These are phyloP conservation scores for Diplodia seriata DNA, from an alignment of 2,329 filamentous ascomycete genomes.

Conservation along the genomic window DNA sequence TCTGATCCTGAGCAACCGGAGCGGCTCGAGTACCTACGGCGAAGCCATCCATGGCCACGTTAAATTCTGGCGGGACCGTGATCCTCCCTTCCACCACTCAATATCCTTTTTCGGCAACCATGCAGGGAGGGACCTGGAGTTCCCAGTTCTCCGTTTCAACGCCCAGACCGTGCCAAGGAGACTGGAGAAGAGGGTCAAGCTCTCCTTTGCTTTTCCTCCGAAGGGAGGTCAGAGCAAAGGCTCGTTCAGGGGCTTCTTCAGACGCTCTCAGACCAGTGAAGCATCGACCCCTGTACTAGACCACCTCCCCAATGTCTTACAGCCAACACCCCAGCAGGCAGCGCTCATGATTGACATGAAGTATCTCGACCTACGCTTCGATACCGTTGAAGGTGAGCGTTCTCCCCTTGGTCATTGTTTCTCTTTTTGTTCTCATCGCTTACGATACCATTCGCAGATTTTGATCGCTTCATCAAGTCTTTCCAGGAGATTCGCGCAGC, in stretches of 20 bases:
- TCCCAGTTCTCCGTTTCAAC: conserved; percentile 14
- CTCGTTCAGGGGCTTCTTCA: conserved; percentile 6
- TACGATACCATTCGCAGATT: background rate
- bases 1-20: conserved; percentile 12
- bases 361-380: conserved; percentile 20
- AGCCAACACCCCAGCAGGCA: background rate
- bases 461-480: conserved; percentile 2
- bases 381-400: conserved; percentile 10
- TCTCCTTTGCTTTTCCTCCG: background rate
- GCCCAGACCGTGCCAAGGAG: background rate
- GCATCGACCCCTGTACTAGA: background rate
- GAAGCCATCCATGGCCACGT: conserved; percentile 27
- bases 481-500: conserved; percentile 11
- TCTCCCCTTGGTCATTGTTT: no score
- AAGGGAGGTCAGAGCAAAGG: background rate
- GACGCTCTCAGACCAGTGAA: conserved; percentile 4
- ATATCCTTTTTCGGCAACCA: conserved; percentile 27
- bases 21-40: conserved; percentile 15
- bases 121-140: conserved; percentile 2
- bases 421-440: background rate
- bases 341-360: conserved; percentile 18
- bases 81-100: conserved; percentile 23
- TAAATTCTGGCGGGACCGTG: conserved; percentile 20
- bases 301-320: background rate
- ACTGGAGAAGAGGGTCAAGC: conserved; percentile 18